Evolutionary conservation across 2,329 filamentous ascomycete species (phyloP).

Genomic region (Hirsutella thompsonii): DNA sequence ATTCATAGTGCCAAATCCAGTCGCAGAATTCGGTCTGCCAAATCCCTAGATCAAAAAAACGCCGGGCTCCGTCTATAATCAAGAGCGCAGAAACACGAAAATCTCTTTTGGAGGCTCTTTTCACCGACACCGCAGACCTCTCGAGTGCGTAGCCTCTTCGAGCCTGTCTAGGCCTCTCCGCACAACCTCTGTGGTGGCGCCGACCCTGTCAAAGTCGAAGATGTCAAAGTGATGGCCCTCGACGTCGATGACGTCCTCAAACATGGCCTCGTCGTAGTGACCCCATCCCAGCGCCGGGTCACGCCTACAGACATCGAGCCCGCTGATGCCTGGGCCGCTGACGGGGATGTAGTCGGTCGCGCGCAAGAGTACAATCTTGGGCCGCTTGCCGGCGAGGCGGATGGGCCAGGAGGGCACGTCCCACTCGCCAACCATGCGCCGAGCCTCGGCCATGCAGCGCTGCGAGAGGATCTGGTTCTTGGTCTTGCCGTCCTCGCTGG

Average conservation of each 20-base stretch:
- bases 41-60: neutral
- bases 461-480: conserved; percentile 21
- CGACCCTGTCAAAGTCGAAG: conserved; percentile 20
- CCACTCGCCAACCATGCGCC: conserved; percentile 27
- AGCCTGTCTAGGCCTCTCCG: conserved; percentile 6
- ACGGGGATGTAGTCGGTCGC: conserved; percentile 27
- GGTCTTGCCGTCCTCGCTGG: conserved; percentile 15
- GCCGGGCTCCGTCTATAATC: too few relatives aligned
- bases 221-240: conserved; percentile 39
- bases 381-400: conserved; percentile 14
- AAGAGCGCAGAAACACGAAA: too few relatives aligned
- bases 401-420: conserved; percentile 24
- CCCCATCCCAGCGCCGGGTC: conserved; percentile 36
- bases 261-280: conserved; percentile 27
- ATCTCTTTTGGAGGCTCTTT: neutral
- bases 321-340: conserved; percentile 11
- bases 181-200: conserved; percentile 14
- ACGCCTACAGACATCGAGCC: conserved; percentile 30
- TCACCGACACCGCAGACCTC: neutral
- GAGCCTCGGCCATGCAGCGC: conserved; percentile 28
- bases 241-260: conserved; percentile 32
- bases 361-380: conserved; percentile 31
- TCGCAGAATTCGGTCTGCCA: too few relatives aligned
- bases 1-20: too few relatives aligned
- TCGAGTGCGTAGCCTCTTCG: neutral